Percentiles rank a stretch among this genome's conserved stretches.
These are phyloP conservation scores for Sechiopsis laciniata DNA, from an alignment of 306 rosid genomes.

Conservation along the genomic window DNA sequence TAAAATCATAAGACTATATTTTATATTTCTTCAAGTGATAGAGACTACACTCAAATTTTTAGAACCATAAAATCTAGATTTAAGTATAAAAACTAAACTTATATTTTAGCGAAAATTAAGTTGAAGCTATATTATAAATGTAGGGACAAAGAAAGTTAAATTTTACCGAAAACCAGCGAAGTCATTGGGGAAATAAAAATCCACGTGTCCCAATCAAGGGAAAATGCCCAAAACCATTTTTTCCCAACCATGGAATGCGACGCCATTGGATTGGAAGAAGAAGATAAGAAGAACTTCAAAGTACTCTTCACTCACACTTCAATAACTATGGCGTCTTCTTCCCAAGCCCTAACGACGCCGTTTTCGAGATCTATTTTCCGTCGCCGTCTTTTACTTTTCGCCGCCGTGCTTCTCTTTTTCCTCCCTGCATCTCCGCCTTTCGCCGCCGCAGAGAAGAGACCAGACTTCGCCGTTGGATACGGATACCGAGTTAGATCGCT, in stretches of 20 bases:
- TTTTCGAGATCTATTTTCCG: not conserved
- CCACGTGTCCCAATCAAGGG: not conserved
- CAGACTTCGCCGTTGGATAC: slow-evolving; percentile 31
- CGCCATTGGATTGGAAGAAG: no score
- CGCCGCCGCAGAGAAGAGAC: not conserved
- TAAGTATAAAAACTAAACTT: no score
- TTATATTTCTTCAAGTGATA: no score
- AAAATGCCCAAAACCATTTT: not conserved
- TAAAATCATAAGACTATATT: no score
- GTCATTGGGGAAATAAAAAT: not conserved
- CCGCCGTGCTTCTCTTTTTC: not conserved
- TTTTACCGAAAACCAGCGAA: no score
- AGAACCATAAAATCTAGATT: no score
- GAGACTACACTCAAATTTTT: no score
- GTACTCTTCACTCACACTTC: not conserved
- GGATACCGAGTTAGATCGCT: slow-evolving; percentile 49
- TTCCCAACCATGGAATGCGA: not conserved
- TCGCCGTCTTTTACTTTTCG: not conserved
- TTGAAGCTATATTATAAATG: no score
- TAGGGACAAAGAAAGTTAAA: no score
- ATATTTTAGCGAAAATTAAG: no score
- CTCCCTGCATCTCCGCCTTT: not conserved
- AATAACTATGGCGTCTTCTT: not conserved
- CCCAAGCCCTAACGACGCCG: not conserved
- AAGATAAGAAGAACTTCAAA: not conserved